Base-by-base conservation (phyloP, 164 flowering plant genomes). In the Liquidambar formosana region DNA sequence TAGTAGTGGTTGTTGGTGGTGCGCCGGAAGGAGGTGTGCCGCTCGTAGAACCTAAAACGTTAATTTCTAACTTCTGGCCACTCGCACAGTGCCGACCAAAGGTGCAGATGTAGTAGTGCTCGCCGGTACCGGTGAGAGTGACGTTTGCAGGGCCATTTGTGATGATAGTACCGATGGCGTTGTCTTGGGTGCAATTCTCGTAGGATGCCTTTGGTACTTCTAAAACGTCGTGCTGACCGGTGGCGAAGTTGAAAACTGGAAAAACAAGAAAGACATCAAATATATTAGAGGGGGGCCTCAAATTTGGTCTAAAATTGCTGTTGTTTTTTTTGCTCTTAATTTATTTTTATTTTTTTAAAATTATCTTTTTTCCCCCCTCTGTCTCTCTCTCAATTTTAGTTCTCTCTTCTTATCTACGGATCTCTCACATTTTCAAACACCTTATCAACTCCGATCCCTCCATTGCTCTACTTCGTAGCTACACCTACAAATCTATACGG, bases 61-160 rank as follows among this genome's bases (percentile, higher is more conserved):
- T 73, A 15, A 85, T 71, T 64, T 76, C 51, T 15, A 85, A 61
- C 52, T 72, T 80, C 61, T 83, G 87, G 45, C 87, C 87, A 1
- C 1, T 2, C 5, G 11, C 22, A 73, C 89, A 85, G 71, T 83
- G 87, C 19, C 23, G 2, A 58, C 75, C 67, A 19, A 77, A 0
- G 22, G 85, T 76, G 80, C 87, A 81, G 60, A 83, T 80, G 76
- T 49, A 85, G 75, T 69, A 77, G 68, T 80, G 79, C 1, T 78
- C 75, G 27, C 87, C 87, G 14, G 77, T 25, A 11, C 79, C 0
- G 43, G 21, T 13, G n/a, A 85, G 79, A 4, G 73, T 73, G 38
- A 85, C 12, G 70, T 58, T 81, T 0, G 80, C 83, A 0, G 87
- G 89, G 2, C 84, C 81, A 10, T 62, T 71, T 0, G 61, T 57